Conservation (phyloP, 805 yeast species). For the Candida ficus region DNA sequence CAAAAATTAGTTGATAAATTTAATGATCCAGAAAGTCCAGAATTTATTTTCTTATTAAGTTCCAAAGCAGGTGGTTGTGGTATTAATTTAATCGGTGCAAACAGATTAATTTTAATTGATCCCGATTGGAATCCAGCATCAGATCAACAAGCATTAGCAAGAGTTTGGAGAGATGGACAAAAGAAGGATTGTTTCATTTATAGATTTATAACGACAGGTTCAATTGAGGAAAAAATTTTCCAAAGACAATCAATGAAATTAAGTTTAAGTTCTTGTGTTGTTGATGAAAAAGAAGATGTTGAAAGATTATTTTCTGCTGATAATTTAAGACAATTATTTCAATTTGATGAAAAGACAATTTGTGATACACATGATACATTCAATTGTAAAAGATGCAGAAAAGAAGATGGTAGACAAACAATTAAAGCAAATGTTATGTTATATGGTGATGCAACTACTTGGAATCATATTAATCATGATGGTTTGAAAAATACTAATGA, state of each 20-base stretch:
- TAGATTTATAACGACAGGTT: conserved; percentile 89
- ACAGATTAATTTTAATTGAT: conserved; percentile 80
- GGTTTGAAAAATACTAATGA: conserved; percentile 68
- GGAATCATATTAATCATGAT: conserved; percentile 82
- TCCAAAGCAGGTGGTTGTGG: conserved; percentile 99
- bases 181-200: conserved; percentile 95
- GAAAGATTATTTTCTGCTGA: conserved; percentile 88
- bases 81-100: conserved; percentile 94
- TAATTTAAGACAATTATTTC: conserved; percentile 68
- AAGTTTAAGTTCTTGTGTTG: conserved; percentile 91
- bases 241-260: conserved; percentile 95
- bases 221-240: conserved; percentile 93
- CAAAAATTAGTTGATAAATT: conserved; percentile 89
- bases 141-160: conserved; percentile 94
- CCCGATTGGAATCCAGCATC: conserved; percentile 99
- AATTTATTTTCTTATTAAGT: conserved; percentile 82
- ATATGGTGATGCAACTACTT: conserved; percentile 95
- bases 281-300: conserved; percentile 93
- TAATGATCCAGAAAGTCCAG: conserved; percentile 84
- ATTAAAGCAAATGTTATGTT: conserved; percentile 78
- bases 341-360: conserved; percentile 56
- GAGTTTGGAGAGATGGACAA: conserved; percentile 99
- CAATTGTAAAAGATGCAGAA: conserved; percentile 75
- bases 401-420: conserved; percentile 47
- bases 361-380: conserved; percentile 94